A percentile compares a stretch with the other conserved stretches of the same genome.
Evolutionary conservation across 805 yeast species (phyloP).

Genomic region (Starmerella riodocensis): DNA sequence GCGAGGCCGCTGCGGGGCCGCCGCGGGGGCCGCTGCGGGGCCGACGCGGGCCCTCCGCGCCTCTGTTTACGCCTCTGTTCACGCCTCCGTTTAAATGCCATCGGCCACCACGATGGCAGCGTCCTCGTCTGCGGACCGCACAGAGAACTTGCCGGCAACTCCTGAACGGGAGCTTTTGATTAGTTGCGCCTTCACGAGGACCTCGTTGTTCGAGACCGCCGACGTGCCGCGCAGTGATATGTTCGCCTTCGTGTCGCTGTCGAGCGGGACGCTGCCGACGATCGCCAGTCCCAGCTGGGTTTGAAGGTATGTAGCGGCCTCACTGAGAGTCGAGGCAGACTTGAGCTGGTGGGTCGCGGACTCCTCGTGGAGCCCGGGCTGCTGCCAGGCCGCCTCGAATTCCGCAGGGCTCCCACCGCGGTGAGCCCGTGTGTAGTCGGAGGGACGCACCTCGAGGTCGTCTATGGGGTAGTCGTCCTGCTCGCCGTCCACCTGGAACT

Average conservation of each 20-base stretch:
- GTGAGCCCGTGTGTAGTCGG: constrained; percentile 70
- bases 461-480: constrained; percentile 90
- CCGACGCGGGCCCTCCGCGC: too few species aligned
- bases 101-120: constrained; percentile 40
- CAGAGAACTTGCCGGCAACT: constrained; percentile 34
- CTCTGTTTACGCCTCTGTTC: too few species aligned
- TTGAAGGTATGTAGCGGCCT: constrained; percentile 43
- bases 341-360: constrained; percentile 56
- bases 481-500: constrained; percentile 73
- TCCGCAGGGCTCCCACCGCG: constrained; percentile 44
- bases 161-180: constrained; percentile 34
- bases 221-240: constrained; percentile 41
- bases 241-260: constrained; percentile 44
- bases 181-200: constrained; percentile 33
- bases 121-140: constrained; percentile 34
- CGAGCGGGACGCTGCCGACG: constrained; percentile 58
- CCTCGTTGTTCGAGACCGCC: constrained; percentile 41
- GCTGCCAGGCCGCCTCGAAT: constrained; percentile 1
- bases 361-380: constrained; percentile 31
- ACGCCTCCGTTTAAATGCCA: constrained; percentile 22
- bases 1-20: too few species aligned
- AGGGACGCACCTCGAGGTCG: constrained; percentile 56
- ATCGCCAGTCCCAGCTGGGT: constrained; percentile 47
- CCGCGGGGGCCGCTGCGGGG: too few species aligned
- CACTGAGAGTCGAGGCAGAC: constrained; percentile 36